A percentile compares a stretch with the other conserved stretches of the same genome.
These are phyloP conservation scores for Linum trigynum DNA, from an alignment of 345 rosid species.

Conservation along the genomic window DNA sequence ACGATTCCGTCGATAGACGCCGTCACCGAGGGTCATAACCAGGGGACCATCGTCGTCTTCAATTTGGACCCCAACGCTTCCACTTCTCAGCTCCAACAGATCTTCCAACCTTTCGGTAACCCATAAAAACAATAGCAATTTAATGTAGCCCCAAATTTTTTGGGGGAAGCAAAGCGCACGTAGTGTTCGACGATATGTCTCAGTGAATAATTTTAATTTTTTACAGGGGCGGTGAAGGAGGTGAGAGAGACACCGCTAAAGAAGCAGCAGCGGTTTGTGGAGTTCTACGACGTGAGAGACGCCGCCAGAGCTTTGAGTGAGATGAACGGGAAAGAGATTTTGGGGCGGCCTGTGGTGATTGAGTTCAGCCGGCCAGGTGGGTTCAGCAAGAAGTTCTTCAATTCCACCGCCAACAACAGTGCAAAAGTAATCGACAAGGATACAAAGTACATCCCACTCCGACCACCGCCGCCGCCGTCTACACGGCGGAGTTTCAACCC, in stretches of 20 bases:
- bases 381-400: constrained; percentile 36
- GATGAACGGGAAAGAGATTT: constrained; percentile 62
- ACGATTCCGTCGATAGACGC: constrained; percentile 48
- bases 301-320: constrained; percentile 61
- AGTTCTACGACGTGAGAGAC: constrained; percentile 76
- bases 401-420: constrained; percentile 14
- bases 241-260: constrained; percentile 80
- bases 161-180: not conserved
- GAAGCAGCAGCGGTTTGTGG: constrained; percentile 73
- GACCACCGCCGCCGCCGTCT: constrained; percentile 11
- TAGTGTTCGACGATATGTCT: not conserved
- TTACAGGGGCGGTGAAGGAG: constrained; percentile 66
- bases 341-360: constrained; percentile 43
- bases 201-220: not conserved
- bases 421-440: constrained; percentile 1
- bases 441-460: constrained; percentile 15
- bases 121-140: not conserved
- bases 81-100: constrained; percentile 35
- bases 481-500: not conserved
- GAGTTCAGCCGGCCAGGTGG: constrained; percentile 96
- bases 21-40: constrained; percentile 62
- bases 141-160: not conserved
- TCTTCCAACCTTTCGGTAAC: constrained; percentile 63
- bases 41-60: constrained; percentile 77
- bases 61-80: constrained; percentile 68